Percentiles rank a stretch among this genome's conserved stretches.
These are phyloP conservation scores for Plantago lanceolata DNA, from an alignment of 305 asterid species.

Conservation along the genomic window DNA sequence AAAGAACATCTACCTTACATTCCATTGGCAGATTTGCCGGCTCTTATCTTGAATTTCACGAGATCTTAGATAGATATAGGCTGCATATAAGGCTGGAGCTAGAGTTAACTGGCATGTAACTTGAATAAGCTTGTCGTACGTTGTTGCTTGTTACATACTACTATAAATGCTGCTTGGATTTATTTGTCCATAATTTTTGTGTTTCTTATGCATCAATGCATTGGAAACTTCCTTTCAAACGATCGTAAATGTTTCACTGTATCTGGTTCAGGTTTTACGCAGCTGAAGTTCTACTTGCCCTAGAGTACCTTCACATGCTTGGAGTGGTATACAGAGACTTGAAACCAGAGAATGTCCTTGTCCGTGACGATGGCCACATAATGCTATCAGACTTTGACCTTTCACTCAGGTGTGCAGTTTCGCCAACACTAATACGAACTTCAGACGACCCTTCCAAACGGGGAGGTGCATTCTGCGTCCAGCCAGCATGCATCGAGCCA, in stretches of 20 bases:
- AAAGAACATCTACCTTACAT: no score
- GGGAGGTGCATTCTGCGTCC: slow-evolving; percentile 71
- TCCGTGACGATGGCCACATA: slow-evolving; percentile 98
- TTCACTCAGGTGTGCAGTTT: slow-evolving; percentile 83
- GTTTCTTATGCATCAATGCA: not conserved
- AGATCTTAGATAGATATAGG: not conserved
- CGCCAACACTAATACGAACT: slow-evolving; percentile 75
- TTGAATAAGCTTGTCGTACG: no score
- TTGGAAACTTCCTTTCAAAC: not conserved
- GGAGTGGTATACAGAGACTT: slow-evolving; percentile 94
- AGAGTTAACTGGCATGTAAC: not conserved
- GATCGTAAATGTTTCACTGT: slow-evolving; percentile 4
- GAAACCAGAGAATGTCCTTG: slow-evolving; percentile 91
- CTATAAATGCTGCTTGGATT: no score
- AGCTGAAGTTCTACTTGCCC: slow-evolving; percentile 91
- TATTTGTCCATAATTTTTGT: not conserved
- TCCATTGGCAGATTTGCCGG: no score
- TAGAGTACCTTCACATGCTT: slow-evolving; percentile 96
- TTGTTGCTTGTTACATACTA: no score
- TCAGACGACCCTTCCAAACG: slow-evolving; percentile 57
- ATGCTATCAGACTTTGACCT: slow-evolving; percentile 97
- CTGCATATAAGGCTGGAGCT: slow-evolving; percentile 9
- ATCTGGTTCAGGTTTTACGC: slow-evolving; percentile 71
- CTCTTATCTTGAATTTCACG: not conserved
- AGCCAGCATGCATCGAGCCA: slow-evolving; percentile 84